Evolutionary conservation across 495 filamentous ascomycete genomes (phyloP), one percentile per base, ranked within the genome.

Genomic region (Penicillium roqueforti): DNA sequence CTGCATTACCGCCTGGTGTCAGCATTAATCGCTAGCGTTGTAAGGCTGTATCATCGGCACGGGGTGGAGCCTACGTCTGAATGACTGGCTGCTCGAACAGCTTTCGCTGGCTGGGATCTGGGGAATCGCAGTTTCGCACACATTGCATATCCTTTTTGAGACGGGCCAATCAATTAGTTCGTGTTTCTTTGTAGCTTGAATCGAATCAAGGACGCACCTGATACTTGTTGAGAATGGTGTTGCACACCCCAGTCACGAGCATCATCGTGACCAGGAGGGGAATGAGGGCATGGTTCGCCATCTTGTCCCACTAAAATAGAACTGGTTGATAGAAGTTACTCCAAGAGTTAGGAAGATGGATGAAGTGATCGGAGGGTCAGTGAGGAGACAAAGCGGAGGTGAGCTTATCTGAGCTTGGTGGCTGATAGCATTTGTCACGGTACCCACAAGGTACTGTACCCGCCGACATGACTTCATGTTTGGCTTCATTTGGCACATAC

Each of bases 191-290:
- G 20, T 31, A 16, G 13, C 16, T 25, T 28, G n/a, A n/a, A n/a
- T n/a, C 11, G 62, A 71, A 32, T 7, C 23, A 6, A 18, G 32
- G n/a, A 32, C 55, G 9, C 65, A 91, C 91, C 73, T 98, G 93
- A 60, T 92, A 96, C 60, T 98, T 98, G 59, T 93, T 96, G 61
- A 98, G 77, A 51, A 98, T 83, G 3, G 93, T 98, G 65, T 98
- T 98, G 79, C 91, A 96, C 44, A 97, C 92, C 37, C 93, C 93
- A 26, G 87, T 89, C 63, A 85, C 63, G 63, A 97, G 78, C 91
- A 97, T 96, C 89, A 96, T 93, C 55, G 79, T 85, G 63, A 97
- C 88, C 56, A 95, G 78, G 59, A 95, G 80, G 6, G 89, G 90
- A 58, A 96, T 83, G 28, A 87, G 57, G 8, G 84, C 82, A 62